A percentile compares a stretch with the other conserved stretches of the same genome.
phyloP scores from a whole-genome alignment of 1,139 yeast genomes.

The Suhomyces guaymorum region DNA sequence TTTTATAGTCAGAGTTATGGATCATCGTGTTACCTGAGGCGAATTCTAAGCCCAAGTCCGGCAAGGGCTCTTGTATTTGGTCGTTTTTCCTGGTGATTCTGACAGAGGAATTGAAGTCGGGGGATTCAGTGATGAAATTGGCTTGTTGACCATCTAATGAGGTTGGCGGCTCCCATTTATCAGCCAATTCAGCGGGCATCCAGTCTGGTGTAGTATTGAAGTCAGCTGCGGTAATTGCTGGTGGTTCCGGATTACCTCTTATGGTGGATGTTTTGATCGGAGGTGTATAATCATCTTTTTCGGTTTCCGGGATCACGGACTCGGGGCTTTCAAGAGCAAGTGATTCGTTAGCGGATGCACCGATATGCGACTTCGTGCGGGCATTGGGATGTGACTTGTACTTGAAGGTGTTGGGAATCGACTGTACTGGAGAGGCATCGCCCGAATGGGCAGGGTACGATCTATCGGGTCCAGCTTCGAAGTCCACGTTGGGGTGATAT shows the following conservation, averaged over 20 bases:
- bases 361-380: slow-evolving; percentile 37
- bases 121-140: slow-evolving; percentile 9
- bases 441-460: slow-evolving; percentile 3
- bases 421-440: slow-evolving; percentile 25
- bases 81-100: slow-evolving; percentile 25
- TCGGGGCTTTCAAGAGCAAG: slow-evolving; percentile 3
- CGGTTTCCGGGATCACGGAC: slow-evolving; percentile 1
- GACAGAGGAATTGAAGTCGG: slow-evolving; percentile 34
- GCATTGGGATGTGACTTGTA: slow-evolving; percentile 51
- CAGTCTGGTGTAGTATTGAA: slow-evolving; percentile 41
- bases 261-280: slow-evolving; percentile 23
- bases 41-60: slow-evolving; percentile 24
- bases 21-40: slow-evolving; percentile 38
- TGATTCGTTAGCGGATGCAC: slow-evolving; percentile 11
- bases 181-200: slow-evolving; percentile 47
- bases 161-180: slow-evolving; percentile 32
- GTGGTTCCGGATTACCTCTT: slow-evolving; percentile 5
- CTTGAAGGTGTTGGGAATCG: slow-evolving; percentile 50
- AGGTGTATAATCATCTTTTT: slow-evolving; percentile 11
- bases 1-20: slow-evolving; percentile 29
- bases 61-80: slow-evolving; percentile 1
- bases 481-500: slow-evolving; percentile 38
- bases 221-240: slow-evolving; percentile 7
- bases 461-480: slow-evolving; percentile 23
- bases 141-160: slow-evolving; percentile 4